These are phyloP conservation scores for Lepiota brunneoincarnata DNA, from an alignment of 768 basidiomycete species.

Conservation along the genomic window DNA sequence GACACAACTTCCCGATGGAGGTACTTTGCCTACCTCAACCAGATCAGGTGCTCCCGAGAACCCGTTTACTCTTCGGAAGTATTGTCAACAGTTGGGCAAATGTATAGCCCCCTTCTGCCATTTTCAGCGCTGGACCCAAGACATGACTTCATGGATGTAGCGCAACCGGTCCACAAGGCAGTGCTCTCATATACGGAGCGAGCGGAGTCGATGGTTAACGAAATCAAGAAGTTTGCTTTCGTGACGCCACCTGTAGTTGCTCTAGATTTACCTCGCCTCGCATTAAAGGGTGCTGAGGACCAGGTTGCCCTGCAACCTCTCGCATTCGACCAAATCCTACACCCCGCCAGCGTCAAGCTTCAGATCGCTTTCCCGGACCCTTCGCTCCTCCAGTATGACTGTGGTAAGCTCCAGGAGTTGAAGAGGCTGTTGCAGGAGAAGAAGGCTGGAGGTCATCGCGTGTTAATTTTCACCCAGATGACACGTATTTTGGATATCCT, in stretches of 20 bases:
- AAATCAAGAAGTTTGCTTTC: conserved; percentile 74
- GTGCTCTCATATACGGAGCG: conserved; percentile 68
- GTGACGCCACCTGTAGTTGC: conserved; percentile 79
- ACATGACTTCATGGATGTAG: conserved; percentile 39
- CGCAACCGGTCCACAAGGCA: conserved; percentile 37
- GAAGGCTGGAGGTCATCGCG: conserved; percentile 85
- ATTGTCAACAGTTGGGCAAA: conserved; percentile 34
- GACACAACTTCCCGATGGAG: conserved; percentile 59
- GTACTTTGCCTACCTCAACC: conserved; percentile 73
- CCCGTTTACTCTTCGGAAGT: conserved; percentile 49
- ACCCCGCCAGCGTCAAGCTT: conserved; percentile 74
- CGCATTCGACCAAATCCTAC: conserved; percentile 67
- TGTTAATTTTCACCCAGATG: conserved; percentile 98
- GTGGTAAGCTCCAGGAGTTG: conserved; percentile 90
- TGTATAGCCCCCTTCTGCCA: conserved; percentile 52
- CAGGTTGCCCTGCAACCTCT: conserved; percentile 26
- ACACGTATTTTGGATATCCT: conserved; percentile 91
- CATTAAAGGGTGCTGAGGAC: conserved; percentile 44
- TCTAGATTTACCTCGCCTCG: conserved; percentile 64
- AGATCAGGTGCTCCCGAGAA: conserved; percentile 54
- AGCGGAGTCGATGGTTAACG: conserved; percentile 45
- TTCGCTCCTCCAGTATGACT: conserved; percentile 90
- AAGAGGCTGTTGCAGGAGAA: conserved; percentile 76
- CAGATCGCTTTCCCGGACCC: conserved; percentile 94
- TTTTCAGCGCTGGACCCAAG: conserved; percentile 38